phyloP scores from a whole-genome alignment of 73 alveolate genomes.

The Durusdinium trenchii region DNA sequence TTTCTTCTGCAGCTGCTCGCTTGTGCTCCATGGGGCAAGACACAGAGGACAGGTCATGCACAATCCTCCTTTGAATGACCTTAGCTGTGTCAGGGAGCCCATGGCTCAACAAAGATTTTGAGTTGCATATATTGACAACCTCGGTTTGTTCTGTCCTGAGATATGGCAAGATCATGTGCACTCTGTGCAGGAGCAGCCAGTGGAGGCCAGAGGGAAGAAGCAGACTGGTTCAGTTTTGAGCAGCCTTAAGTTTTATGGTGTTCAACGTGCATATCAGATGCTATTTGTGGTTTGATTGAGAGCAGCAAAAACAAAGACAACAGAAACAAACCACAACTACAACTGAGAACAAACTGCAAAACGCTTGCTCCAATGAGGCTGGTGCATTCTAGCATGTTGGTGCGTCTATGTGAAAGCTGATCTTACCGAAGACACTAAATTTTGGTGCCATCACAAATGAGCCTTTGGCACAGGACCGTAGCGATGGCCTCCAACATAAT shows the following conservation, averaged over 20 bases:
- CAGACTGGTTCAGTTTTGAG: background rate
- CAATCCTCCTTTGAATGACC: background rate
- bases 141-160: background rate
- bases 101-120: background rate
- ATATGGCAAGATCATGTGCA: background rate
- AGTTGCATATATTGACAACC: background rate
- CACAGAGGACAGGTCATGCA: background rate
- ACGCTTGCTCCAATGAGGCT: too few species aligned
- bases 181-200: background rate
- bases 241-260: background rate
- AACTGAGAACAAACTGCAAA: too few species aligned
- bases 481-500: too few species aligned
- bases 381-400: too few species aligned
- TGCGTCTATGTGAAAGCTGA: too few species aligned
- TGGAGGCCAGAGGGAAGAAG: background rate
- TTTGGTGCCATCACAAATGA: too few species aligned
- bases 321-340: too few species aligned
- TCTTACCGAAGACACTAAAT: too few species aligned
- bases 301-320: too few species aligned
- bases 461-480: too few species aligned
- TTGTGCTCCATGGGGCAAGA: slow-evolving; percentile 56
- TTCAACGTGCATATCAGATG: too few species aligned
- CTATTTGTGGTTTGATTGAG: too few species aligned
- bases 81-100: background rate
- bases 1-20: slow-evolving; percentile 51